phyloP scores from a whole-genome alignment of 2,329 filamentous ascomycete genomes.

The Sclerotinia trifoliorum region DNA sequence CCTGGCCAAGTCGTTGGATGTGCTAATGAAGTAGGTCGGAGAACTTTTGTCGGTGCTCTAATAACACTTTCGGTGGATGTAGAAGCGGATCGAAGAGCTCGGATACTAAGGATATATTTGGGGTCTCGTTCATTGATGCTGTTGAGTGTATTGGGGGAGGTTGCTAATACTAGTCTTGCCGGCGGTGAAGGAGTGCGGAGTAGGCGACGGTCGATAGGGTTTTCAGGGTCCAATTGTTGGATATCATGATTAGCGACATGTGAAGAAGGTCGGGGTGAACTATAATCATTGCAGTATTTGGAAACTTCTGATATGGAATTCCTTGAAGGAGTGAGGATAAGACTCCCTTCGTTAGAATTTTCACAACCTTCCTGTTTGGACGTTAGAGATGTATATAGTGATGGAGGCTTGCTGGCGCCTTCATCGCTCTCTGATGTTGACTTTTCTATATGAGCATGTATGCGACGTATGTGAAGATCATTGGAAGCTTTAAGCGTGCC shows the following conservation, averaged over 20 bases:
- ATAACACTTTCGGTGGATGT: not conserved
- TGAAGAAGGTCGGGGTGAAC: not conserved
- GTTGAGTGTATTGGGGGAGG: slow-evolving; percentile 31
- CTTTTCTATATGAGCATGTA: not conserved
- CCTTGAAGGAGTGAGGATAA: not conserved
- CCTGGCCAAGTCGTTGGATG: not conserved
- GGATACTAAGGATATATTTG: slow-evolving; percentile 28
- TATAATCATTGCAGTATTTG: not conserved
- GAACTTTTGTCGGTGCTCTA: not conserved
- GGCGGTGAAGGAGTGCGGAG: slow-evolving; percentile 21
- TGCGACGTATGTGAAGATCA: not conserved
- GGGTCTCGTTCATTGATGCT: slow-evolving; percentile 32
- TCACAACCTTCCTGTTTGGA: not conserved
- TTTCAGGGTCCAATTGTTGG: not conserved
- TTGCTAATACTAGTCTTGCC: not conserved
- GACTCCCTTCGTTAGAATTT: not conserved
- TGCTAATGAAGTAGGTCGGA: not conserved
- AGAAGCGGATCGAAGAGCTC: slow-evolving; percentile 24
- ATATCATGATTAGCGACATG: not conserved
- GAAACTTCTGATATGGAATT: not conserved
- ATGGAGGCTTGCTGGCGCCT: not conserved
- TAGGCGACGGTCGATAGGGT: slow-evolving; percentile 14
- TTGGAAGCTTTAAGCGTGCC: not conserved
- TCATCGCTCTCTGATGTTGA: not conserved
- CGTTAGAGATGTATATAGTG: too few relatives aligned